Conservation (phyloP, 139 green algal genomes). For the Edaphochlamys debaryana region DNA sequence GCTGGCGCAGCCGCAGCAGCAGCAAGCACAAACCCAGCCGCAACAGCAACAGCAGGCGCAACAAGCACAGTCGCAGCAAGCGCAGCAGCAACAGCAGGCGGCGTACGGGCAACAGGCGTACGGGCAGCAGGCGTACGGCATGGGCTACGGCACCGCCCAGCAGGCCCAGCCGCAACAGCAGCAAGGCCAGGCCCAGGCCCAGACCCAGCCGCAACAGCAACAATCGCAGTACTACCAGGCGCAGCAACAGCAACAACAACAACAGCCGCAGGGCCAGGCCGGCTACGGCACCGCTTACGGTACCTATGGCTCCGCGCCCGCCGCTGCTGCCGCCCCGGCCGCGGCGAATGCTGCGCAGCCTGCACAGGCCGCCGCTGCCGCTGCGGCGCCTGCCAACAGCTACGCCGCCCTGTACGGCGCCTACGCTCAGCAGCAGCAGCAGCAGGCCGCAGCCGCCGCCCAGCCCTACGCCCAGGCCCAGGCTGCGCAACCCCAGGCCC, state of each 20-base stretch:
- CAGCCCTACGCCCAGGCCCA: too few species aligned
- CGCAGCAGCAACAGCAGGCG: neutral
- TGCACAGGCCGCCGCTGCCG: too few species aligned
- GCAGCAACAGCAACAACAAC: neutral
- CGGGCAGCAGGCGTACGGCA: too few species aligned
- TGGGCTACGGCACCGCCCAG: too few species aligned
- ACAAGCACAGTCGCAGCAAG: neutral
- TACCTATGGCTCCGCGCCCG: neutral
- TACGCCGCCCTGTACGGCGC: neutral
- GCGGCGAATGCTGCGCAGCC: too few species aligned
- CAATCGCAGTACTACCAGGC: neutral
- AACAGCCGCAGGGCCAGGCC: neutral
- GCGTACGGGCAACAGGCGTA: neutral
- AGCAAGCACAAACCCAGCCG: neutral
- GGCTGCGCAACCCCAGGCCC: too few species aligned
- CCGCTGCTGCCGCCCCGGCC: too few species aligned
- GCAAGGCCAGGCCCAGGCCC: neutral
- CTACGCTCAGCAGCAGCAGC: too few species aligned
- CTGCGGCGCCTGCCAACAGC: neutral
- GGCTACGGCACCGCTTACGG: neutral
- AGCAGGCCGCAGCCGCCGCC: too few species aligned
- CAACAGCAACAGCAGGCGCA: neutral
- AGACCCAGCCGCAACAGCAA: neutral
- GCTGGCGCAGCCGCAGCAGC: neutral
- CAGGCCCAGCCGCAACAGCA: neutral